phyloP scores from a whole-genome alignment of 2,329 filamentous ascomycete species.

The Tolypocladium endophyticum region DNA sequence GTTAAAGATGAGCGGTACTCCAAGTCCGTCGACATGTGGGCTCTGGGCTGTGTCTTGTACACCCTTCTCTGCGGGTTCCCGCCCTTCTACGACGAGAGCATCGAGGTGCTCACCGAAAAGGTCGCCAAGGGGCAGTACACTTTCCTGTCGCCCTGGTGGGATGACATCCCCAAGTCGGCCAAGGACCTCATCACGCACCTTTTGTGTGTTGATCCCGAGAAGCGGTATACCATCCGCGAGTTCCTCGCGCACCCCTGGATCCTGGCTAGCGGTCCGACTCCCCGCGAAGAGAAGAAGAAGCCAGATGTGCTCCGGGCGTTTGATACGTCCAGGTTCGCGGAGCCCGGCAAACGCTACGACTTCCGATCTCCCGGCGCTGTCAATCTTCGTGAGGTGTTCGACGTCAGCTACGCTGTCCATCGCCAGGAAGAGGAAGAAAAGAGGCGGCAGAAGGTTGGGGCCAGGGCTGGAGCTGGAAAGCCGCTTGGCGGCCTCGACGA shows the following conservation, averaged over 20 bases:
- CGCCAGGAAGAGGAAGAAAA: slow-evolving; percentile 94
- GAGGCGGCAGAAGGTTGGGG: slow-evolving; percentile 72
- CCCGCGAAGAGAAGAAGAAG: slow-evolving; percentile 48
- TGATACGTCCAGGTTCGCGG: slow-evolving; percentile 41
- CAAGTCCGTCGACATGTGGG: slow-evolving; percentile 99
- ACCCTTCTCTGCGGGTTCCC: slow-evolving; percentile 95
- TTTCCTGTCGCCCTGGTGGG: slow-evolving; percentile 98
- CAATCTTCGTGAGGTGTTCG: slow-evolving; percentile 93
- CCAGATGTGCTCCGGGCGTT: slow-evolving; percentile 41
- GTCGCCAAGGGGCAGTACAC: slow-evolving; percentile 95
- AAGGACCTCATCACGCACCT: slow-evolving; percentile 92
- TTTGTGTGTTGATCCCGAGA: slow-evolving; percentile 86
- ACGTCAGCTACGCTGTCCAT: slow-evolving; percentile 96
- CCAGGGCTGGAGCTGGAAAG: slow-evolving; percentile 54
- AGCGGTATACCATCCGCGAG: slow-evolving; percentile 85
- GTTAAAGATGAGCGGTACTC: slow-evolving; percentile 98
- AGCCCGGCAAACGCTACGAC: slow-evolving; percentile 63
- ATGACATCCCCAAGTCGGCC: slow-evolving; percentile 90
- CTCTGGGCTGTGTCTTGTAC: slow-evolving; percentile 90
- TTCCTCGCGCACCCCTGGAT: slow-evolving; percentile 97
- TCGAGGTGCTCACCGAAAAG: slow-evolving; percentile 93
- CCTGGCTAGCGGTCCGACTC: slow-evolving; percentile 48
- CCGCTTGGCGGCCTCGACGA: slow-evolving; percentile 57
- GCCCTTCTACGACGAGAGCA: slow-evolving; percentile 97
- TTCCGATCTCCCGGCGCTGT: slow-evolving; percentile 93